phyloP scores from a whole-genome alignment of 306 rosid genomes.

The Abrus pulchellus region DNA sequence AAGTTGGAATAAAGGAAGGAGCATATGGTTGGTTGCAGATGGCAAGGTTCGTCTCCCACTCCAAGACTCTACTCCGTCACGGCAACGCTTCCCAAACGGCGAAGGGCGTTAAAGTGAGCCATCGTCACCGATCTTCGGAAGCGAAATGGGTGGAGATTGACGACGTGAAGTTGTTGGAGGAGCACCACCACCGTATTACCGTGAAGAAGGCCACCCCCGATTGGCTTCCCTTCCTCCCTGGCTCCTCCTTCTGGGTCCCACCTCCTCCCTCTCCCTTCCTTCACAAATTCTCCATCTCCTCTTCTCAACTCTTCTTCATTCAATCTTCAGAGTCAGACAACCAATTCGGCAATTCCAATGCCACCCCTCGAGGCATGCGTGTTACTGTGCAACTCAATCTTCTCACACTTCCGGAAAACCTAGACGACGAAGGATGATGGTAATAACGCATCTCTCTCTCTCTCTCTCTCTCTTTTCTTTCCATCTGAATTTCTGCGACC shows the following conservation, averaged over 20 bases:
- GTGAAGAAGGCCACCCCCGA: slow-evolving; percentile 75
- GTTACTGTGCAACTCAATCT: slow-evolving; percentile 17
- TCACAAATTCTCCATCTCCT: neutral
- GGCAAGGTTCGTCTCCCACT: slow-evolving; percentile 1
- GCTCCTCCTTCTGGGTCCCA: slow-evolving; percentile 94
- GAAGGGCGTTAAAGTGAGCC: neutral
- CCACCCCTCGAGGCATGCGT: neutral
- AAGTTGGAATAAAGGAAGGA: no score
- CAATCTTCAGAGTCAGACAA: neutral
- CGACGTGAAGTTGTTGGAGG: slow-evolving; percentile 61
- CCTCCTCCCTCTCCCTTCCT: slow-evolving; percentile 53
- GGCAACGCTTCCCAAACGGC: neutral
- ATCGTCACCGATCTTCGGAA: slow-evolving; percentile 7
- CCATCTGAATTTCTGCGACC: no score
- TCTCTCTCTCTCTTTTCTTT: no score
- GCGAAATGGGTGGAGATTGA: slow-evolving; percentile 9
- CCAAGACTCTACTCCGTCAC: neutral
- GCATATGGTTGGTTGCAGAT: neutral
- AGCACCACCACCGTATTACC: slow-evolving; percentile 59
- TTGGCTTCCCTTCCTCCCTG: slow-evolving; percentile 91
- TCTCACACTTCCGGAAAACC: neutral
- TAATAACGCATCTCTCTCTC: no score
- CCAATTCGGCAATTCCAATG: neutral
- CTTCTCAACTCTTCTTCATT: neutral
- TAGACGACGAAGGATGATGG: slow-evolving; percentile 2